A percentile compares a stretch with the other conserved stretches of the same genome.
These are phyloP conservation scores for Neurospora hispaniola DNA, from an alignment of 495 filamentous ascomycete genomes.

Conservation along the genomic window DNA sequence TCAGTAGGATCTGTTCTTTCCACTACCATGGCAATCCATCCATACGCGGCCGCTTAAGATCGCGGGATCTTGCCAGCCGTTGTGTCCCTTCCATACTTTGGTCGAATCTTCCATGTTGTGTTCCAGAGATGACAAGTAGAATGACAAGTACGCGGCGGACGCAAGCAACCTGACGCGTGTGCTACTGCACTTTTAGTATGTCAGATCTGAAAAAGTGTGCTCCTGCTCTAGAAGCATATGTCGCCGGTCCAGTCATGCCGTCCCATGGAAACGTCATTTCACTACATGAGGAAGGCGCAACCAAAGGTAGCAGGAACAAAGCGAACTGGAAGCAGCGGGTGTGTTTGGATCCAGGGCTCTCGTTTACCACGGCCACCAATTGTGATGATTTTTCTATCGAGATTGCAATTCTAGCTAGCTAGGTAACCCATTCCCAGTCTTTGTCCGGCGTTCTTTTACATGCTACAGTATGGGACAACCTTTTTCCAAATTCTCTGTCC, in stretches of 20 bases:
- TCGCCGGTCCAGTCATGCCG: neutral
- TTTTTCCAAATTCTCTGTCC: neutral
- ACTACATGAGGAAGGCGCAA: neutral
- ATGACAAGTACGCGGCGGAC: neutral
- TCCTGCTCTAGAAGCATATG: neutral
- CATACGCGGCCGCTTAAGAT: neutral
- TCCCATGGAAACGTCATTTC: neutral
- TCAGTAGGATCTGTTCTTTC: neutral
- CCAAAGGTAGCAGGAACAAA: neutral
- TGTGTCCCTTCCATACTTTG: neutral
- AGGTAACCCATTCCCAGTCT: neutral
- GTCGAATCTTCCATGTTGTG: neutral
- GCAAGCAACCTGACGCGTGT: neutral
- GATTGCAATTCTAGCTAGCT: neutral
- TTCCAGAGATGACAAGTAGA: neutral
- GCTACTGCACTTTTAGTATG: neutral
- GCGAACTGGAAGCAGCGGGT: neutral
- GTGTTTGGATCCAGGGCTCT: neutral
- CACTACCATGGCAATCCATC: neutral
- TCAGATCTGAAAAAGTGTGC: neutral
- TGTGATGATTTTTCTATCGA: neutral
- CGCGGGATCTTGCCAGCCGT: neutral
- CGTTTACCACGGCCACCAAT: neutral
- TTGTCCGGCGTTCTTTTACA: neutral
- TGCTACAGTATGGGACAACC: neutral